These are phyloP conservation scores for Botrytis byssoidea DNA, from an alignment of 2,329 filamentous ascomycete genomes.

Conservation along the genomic window DNA sequence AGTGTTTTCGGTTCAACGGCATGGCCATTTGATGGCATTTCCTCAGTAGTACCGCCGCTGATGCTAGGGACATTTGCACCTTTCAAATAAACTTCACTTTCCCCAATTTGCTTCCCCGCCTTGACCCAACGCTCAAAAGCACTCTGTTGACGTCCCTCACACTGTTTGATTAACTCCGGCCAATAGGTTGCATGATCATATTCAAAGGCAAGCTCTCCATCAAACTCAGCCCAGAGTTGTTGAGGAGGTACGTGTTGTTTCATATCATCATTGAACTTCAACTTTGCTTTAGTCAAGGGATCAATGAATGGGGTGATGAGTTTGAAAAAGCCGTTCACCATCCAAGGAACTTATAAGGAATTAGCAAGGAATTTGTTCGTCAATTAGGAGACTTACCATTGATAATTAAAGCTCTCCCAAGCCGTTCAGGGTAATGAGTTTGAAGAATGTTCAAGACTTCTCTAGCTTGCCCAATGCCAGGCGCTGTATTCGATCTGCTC, in stretches of 20 bases:
- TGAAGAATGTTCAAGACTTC: slow-evolving; percentile 90
- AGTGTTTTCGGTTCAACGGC: slow-evolving; percentile 10
- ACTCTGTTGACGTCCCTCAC: slow-evolving; percentile 61
- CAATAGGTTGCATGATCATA: slow-evolving; percentile 90
- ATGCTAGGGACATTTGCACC: slow-evolving; percentile 48
- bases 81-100: slow-evolving; percentile 82
- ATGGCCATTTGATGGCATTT: slow-evolving; percentile 9
- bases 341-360: slow-evolving; percentile 69
- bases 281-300: slow-evolving; percentile 86
- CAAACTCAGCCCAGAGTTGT: slow-evolving; percentile 75
- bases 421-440: slow-evolving; percentile 89
- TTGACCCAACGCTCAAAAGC: slow-evolving; percentile 71
- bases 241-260: slow-evolving; percentile 73
- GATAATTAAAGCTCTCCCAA: slow-evolving; percentile 85
- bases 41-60: slow-evolving; percentile 9
- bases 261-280: slow-evolving; percentile 97
- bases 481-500: slow-evolving; percentile 68
- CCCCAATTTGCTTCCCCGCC: slow-evolving; percentile 78
- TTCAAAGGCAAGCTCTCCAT: slow-evolving; percentile 80
- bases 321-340: slow-evolving; percentile 93
- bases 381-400: slow-evolving; percentile 61
- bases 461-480: slow-evolving; percentile 71
- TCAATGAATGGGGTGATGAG: slow-evolving; percentile 96
- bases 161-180: slow-evolving; percentile 76
- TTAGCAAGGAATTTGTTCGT: slow-evolving; percentile 25